Conservation (phyloP, 129 eudicot species). For the Mikania micrantha region DNA sequence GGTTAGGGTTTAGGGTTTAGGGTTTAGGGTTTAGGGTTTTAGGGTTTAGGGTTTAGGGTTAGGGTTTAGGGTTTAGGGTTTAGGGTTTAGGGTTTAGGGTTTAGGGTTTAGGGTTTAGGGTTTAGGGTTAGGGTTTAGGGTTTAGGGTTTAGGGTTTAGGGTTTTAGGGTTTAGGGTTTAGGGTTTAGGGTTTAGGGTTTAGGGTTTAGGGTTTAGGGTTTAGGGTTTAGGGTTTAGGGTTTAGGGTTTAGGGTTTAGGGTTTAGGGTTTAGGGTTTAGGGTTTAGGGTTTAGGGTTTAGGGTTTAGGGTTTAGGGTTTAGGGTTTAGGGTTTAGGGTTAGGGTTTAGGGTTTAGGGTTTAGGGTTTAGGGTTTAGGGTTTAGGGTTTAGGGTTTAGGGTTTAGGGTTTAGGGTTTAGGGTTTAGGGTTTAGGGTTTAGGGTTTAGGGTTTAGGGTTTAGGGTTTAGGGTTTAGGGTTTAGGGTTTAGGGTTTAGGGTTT, state of each 20-base stretch:
- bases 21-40: neutral
- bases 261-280: slow-evolving; percentile 9
- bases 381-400: too few relatives aligned
- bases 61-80: slow-evolving; percentile 14
- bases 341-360: too few relatives aligned
- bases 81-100: slow-evolving; percentile 1
- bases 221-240: neutral
- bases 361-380: too few relatives aligned
- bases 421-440: too few relatives aligned
- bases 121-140: neutral
- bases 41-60: slow-evolving; percentile 6
- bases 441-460: too few relatives aligned
- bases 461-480: too few relatives aligned
- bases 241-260: neutral
- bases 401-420: too few relatives aligned
- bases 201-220: slow-evolving; percentile 11
- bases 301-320: too few relatives aligned
- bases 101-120: slow-evolving; percentile 10
- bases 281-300: slow-evolving; percentile 15
- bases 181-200: slow-evolving; percentile 3
- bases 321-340: too few relatives aligned
- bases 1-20: too few relatives aligned
- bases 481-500: too few relatives aligned
- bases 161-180: slow-evolving; percentile 1
- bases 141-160: slow-evolving; percentile 4